These are phyloP conservation scores for Cladophialophora yegresii DNA, from an alignment of 2,329 filamentous ascomycete species.

Conservation along the genomic window DNA sequence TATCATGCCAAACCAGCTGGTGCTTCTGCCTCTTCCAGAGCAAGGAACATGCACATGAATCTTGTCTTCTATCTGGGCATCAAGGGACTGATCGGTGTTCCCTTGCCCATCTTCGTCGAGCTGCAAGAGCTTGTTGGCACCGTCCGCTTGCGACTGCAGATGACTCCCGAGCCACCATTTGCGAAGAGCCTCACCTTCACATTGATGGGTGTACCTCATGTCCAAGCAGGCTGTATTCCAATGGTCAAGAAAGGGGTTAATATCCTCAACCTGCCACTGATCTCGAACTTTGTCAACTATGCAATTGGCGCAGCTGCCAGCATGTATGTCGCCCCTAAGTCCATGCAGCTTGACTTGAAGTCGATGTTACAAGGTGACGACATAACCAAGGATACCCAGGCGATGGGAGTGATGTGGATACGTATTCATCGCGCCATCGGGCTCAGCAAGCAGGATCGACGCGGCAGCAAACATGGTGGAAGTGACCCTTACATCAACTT, in stretches of 20 bases:
- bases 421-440: slow-evolving; percentile 84
- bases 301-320: slow-evolving; percentile 82
- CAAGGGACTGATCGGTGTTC: slow-evolving; percentile 84
- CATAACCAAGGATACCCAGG: slow-evolving; percentile 80
- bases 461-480: slow-evolving; percentile 80
- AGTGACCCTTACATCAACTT: slow-evolving; percentile 96
- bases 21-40: slow-evolving; percentile 76
- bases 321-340: slow-evolving; percentile 94
- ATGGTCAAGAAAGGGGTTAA: slow-evolving; percentile 92
- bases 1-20: slow-evolving; percentile 82
- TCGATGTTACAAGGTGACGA: slow-evolving; percentile 90
- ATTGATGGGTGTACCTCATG: slow-evolving; percentile 88
- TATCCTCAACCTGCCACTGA: slow-evolving; percentile 84
- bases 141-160: slow-evolving; percentile 75
- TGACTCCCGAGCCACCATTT: slow-evolving; percentile 89
- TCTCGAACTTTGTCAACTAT: slow-evolving; percentile 96
- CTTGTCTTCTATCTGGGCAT: slow-evolving; percentile 90
- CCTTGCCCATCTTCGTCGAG: slow-evolving; percentile 84
- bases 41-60: slow-evolving; percentile 96
- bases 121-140: slow-evolving; percentile 89
- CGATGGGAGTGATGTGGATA: slow-evolving; percentile 87
- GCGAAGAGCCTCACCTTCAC: slow-evolving; percentile 90
- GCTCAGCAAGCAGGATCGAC: slow-evolving; percentile 85
- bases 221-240: slow-evolving; percentile 84
- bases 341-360: slow-evolving; percentile 84